Percentiles rank a stretch among this genome's conserved stretches.
Conservation (phyloP, 2,329 filamentous ascomycete species). For the Westerdykella sp. region DNA sequence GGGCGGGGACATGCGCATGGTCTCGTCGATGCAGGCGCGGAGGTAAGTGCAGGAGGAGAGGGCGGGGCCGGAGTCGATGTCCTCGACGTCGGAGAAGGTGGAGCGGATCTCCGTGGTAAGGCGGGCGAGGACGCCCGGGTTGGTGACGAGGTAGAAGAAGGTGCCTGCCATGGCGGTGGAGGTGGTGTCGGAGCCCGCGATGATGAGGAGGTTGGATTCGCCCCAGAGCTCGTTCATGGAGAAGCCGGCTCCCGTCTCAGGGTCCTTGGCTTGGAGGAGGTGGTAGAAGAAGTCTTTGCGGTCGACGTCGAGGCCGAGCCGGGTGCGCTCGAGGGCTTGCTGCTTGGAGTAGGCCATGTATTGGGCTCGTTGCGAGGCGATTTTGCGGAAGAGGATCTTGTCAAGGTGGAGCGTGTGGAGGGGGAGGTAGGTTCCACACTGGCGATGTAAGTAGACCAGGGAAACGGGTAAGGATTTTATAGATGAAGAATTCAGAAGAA, state of each 20-base stretch:
- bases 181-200: constrained; percentile 44
- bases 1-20: constrained; percentile 38
- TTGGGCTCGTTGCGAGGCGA: constrained; percentile 36
- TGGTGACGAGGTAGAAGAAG: constrained; percentile 43
- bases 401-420: constrained; percentile 41
- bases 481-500: not conserved
- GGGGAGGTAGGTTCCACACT: constrained; percentile 41
- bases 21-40: constrained; percentile 38
- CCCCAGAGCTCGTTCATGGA: constrained; percentile 44
- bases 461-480: not conserved
- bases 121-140: constrained; percentile 29
- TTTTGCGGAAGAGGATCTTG: constrained; percentile 41
- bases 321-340: constrained; percentile 40
- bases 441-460: constrained; percentile 7
- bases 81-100: constrained; percentile 31
- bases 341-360: constrained; percentile 42
- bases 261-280: constrained; percentile 43
- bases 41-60: constrained; percentile 31
- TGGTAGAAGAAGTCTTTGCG: constrained; percentile 46
- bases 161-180: constrained; percentile 39
- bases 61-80: constrained; percentile 33
- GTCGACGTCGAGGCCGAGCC: constrained; percentile 36
- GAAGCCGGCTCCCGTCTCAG: constrained; percentile 41
- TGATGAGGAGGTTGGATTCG: constrained; percentile 46
- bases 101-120: constrained; percentile 31